Evolutionary conservation across 2,329 filamentous ascomycete genomes (phyloP).

Genomic region (Drechslerella dactyloides): DNA sequence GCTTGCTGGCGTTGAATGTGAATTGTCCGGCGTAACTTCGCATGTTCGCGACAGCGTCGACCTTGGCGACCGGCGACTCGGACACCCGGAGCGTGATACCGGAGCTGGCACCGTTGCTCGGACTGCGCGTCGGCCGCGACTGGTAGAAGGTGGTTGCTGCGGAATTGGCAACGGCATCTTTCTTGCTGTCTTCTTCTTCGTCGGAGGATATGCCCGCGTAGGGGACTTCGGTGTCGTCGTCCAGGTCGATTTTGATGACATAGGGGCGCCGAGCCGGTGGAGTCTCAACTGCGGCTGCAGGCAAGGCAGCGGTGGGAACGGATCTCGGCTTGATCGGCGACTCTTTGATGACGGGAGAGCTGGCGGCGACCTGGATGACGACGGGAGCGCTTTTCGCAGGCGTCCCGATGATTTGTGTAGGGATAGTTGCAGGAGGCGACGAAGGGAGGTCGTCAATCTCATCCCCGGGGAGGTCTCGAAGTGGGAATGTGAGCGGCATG

Average conservation of each 20-base stretch:
- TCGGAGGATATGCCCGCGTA: slow-evolving; percentile 32
- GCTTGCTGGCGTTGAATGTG: slow-evolving; percentile 25
- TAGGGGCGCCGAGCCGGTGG: slow-evolving; percentile 29
- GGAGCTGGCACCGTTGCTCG: slow-evolving; percentile 12
- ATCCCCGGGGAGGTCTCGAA: slow-evolving; percentile 32
- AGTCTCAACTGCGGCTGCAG: slow-evolving; percentile 12
- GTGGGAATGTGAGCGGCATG: slow-evolving; percentile 29
- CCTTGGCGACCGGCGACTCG: slow-evolving; percentile 32
- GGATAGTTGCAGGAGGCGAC: slow-evolving; percentile 62
- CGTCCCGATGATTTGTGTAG: slow-evolving; percentile 59
- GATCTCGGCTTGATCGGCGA: slow-evolving; percentile 58
- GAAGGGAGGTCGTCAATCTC: slow-evolving; percentile 56
- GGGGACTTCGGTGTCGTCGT: slow-evolving; percentile 30
- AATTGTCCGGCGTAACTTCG: slow-evolving; percentile 41
- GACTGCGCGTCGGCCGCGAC: slow-evolving; percentile 34
- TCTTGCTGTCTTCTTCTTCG: slow-evolving; percentile 31
- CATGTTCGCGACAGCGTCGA: slow-evolving; percentile 39
- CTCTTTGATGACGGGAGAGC: slow-evolving; percentile 73
- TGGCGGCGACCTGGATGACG: slow-evolving; percentile 82
- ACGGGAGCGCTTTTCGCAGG: slow-evolving; percentile 57
- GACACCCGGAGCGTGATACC: slow-evolving; percentile 13
- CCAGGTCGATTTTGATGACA: slow-evolving; percentile 29
- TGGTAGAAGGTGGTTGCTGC: slow-evolving; percentile 47
- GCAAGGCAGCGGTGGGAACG: slow-evolving; percentile 15
- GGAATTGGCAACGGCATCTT: slow-evolving; percentile 12